phyloP scores from a whole-genome alignment of 2,329 filamentous ascomycete genomes.

The Delphinella strobiligena region DNA sequence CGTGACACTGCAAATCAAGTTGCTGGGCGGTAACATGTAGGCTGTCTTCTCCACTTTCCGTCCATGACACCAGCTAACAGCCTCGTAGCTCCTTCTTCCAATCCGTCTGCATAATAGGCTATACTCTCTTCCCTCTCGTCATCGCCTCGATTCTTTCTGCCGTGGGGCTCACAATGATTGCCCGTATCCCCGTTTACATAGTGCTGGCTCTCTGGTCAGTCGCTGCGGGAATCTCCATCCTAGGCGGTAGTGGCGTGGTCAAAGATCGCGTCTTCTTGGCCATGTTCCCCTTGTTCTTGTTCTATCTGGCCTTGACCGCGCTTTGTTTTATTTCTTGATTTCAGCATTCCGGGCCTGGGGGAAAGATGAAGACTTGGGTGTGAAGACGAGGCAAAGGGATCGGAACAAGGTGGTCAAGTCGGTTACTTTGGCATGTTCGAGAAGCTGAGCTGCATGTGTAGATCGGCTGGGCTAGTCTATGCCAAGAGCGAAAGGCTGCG shows the following conservation, averaged over 20 bases:
- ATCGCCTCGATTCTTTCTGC: constrained; percentile 85
- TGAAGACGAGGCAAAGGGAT: too few species aligned
- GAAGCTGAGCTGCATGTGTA: too few species aligned
- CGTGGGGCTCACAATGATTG: constrained; percentile 63
- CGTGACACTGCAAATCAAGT: constrained; percentile 94
- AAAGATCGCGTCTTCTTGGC: constrained; percentile 89
- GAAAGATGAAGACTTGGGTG: too few species aligned
- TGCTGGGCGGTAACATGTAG: constrained; percentile 93
- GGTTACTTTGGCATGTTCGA: too few species aligned
- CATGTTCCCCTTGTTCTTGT: constrained; percentile 88
- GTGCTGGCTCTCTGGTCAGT: constrained; percentile 85
- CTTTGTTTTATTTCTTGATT: constrained; percentile 92
- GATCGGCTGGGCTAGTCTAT: too few species aligned
- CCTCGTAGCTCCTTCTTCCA: constrained; percentile 79
- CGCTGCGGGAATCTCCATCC: constrained; percentile 88
- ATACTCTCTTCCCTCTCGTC: constrained; percentile 93
- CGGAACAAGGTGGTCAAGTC: too few species aligned
- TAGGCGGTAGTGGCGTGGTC: constrained; percentile 89
- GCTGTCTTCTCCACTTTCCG: constrained; percentile 25
- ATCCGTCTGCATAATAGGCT: constrained; percentile 94
- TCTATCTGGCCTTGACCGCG: constrained; percentile 85
- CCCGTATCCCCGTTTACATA: constrained; percentile 80
- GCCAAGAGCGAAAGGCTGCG: too few species aligned
- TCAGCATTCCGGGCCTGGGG: too few species aligned
- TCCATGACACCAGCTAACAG: constrained; percentile 15